Percentiles rank a stretch among this genome's conserved stretches.
phyloP scores from a whole-genome alignment of 2,329 filamentous ascomycete genomes.

The Periconia digitata region DNA sequence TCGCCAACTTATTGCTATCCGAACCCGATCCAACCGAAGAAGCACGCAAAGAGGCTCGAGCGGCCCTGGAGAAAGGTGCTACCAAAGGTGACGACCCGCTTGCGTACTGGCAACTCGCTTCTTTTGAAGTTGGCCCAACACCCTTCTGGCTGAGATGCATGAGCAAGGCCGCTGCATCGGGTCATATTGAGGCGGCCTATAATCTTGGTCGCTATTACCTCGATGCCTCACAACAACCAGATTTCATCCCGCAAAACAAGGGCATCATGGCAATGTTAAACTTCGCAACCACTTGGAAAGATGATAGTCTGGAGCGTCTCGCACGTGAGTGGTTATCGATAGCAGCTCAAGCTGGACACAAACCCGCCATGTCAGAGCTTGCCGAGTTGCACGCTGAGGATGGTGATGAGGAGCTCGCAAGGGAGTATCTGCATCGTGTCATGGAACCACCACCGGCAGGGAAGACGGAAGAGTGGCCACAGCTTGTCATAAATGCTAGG shows the following conservation, averaged over 20 bases:
- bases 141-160: constrained; percentile 47
- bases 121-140: constrained; percentile 26
- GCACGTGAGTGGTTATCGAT: constrained; percentile 35
- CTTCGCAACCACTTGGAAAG: constrained; percentile 27
- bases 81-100: constrained; percentile 47
- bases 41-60: constrained; percentile 22
- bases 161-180: constrained; percentile 49
- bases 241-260: constrained; percentile 9
- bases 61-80: constrained; percentile 40
- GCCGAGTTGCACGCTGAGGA: constrained; percentile 20
- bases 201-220: constrained; percentile 46
- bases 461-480: constrained; percentile 29
- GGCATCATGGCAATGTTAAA: constrained; percentile 19
- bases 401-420: constrained; percentile 18
- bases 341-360: constrained; percentile 30
- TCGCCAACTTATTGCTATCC: constrained; percentile 27
- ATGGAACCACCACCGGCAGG: constrained; percentile 15
- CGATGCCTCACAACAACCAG: constrained; percentile 27
- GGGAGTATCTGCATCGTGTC: constrained; percentile 16
- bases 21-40: constrained; percentile 14
- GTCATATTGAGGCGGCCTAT: constrained; percentile 41
- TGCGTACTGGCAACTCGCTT: constrained; percentile 43
- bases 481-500: constrained; percentile 24
- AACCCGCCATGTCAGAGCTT: constrained; percentile 28
- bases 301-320: constrained; percentile 14